Evolutionary conservation across 2,329 filamentous ascomycete genomes (phyloP), one percentile per base, ranked within the genome.

Genomic region (Ambrosiella beaveri): DNA sequence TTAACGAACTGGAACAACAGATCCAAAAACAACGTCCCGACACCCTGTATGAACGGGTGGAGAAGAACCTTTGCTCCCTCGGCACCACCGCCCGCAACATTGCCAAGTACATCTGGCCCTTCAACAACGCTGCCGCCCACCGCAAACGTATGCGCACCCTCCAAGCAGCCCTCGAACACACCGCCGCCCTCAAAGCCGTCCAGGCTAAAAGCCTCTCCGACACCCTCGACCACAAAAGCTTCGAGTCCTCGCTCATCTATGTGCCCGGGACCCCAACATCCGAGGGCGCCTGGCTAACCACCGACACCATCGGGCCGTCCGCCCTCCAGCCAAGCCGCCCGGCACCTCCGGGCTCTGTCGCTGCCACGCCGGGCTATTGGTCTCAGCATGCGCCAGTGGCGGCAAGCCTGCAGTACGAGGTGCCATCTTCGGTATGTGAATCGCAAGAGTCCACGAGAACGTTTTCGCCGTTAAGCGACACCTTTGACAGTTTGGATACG

Each of bases 1-100:
- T 7, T 11, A 56, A 55, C 8, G 56, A 60, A 45, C 45, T 60
- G 7, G 15, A 39, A 6, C 56, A 52, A 13, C 59, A 60, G 44
- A 37, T 39, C 17, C n/a, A 55, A 36, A 56, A 60, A 39, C 59
- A 58, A 53, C 36, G 41, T 5, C 54, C 58, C 6, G 13, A 13
- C 8, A 27, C 15, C 17, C 17, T 8, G 15, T 51, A 27, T 19
- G 49, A 19, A 13, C 17, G 35, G 3, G 6, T 51, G 3, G 15
- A 27, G 15, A 35, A 13, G 1, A 12, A 27, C 11, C 8, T 51
- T 51, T 51, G 27, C 3, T 27, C 27, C 27, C 27, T 27, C 27
- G 27, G 27, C 27, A 27, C 27, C 27, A 27, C 27, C 27, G 27
- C 3, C 27, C 27, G 27, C 27, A 27, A 27, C 27, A 27, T 27